Percentiles rank a stretch among this genome's conserved stretches.
Conservation (phyloP, 2,329 filamentous ascomycete species). For the Zasmidium citrigriseum region DNA sequence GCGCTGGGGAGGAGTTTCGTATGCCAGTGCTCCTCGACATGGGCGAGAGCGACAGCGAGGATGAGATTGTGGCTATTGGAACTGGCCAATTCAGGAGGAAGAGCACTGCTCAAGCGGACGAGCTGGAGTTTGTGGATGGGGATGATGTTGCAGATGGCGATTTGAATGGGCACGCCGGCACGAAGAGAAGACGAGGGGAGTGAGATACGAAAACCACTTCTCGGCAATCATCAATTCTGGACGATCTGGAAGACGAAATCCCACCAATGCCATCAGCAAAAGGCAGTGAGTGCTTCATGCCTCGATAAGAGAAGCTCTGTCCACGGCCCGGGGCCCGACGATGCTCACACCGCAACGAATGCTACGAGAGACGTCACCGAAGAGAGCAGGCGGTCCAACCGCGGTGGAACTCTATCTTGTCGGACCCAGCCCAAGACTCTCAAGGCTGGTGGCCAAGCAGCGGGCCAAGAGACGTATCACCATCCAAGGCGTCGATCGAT, state of each 20-base stretch:
- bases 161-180: slow-evolving; percentile 23
- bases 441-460: background rate
- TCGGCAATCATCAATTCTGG: too few relatives aligned
- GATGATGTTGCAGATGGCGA: slow-evolving; percentile 25
- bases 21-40: slow-evolving; percentile 95
- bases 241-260: too few relatives aligned
- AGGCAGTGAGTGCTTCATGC: too few relatives aligned
- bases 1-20: slow-evolving; percentile 65
- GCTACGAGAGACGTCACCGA: background rate
- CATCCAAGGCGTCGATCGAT: too few relatives aligned
- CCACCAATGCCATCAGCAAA: too few relatives aligned
- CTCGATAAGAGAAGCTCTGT: too few relatives aligned
- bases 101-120: slow-evolving; percentile 59
- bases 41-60: slow-evolving; percentile 91
- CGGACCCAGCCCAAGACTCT: background rate
- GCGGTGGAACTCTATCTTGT: background rate
- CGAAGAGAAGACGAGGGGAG: slow-evolving; percentile 25
- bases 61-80: slow-evolving; percentile 71
- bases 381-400: background rate
- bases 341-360: background rate
- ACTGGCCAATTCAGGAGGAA: slow-evolving; percentile 84
- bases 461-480: background rate
- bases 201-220: slow-evolving; percentile 1
- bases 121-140: slow-evolving; percentile 37
- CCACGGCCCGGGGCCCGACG: too few relatives aligned